Base-by-base conservation (phyloP, 2,329 filamentous ascomycete species). In the Monosporascus cannonballus region DNA sequence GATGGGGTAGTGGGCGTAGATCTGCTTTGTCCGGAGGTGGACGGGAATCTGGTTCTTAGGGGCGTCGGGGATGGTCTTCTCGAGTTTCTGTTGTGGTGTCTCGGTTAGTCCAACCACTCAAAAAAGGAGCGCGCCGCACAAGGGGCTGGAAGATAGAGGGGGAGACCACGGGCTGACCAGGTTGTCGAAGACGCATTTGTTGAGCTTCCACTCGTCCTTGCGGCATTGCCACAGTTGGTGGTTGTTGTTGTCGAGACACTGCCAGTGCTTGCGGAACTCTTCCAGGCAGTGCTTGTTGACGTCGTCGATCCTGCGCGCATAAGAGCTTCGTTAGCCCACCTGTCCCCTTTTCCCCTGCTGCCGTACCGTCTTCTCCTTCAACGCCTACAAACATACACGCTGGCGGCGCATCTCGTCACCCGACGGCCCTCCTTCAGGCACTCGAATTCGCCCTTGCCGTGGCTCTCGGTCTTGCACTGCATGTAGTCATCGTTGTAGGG, bases 401-500 rank as follows among this genome's bases (percentile, higher is more conserved):
- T 96, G 64, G 89, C 86, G 54, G 94, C 94, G 78, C 94, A 99
- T 76, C 94, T 84, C 64, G 94, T 99, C 57, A 99, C 94, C 73
- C 94, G 89, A 71, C 94, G 84, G 53, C 94, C 94, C 77, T 99
- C 94, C 80, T 90, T 93, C 81, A 99, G 76, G 76, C 94, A 99
- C 63, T 96, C 90, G 59, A 95, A 73, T 79, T 99, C 94, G 71
- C 91, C 94, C 73, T 83, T 85, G 65, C 94, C 94, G 58, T 89
- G 87, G 66, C 90, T 86, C 76, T 96, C 91, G 63, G 84, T 89
- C 86, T 99, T 99, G 87, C 94, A 99, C 78, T 96, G 89, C 93
- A 99, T 99, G 77, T 88, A 99, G 76, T 99, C 94, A 79, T 99
- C 94, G 75, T 97, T 97, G 81, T 92, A 99, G 53, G 89, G 79